Evolutionary conservation across 2,329 filamentous ascomycete species (phyloP), one percentile per base, ranked within the genome.

Genomic region (Aspergillus persii): DNA sequence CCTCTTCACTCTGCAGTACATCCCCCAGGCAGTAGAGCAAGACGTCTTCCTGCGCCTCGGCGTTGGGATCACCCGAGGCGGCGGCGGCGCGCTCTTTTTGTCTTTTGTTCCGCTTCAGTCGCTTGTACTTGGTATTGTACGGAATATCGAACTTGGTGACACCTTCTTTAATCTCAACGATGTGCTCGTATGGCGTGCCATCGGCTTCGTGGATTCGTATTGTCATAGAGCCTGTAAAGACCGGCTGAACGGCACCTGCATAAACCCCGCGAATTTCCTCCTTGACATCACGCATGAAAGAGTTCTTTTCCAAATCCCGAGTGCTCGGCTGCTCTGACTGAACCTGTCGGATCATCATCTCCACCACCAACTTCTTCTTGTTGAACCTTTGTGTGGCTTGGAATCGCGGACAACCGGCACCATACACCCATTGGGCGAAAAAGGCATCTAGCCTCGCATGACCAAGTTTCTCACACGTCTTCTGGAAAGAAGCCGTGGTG

Each of bases 101-200:
- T 33, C 90, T 83, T 49, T 89, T 86, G 60, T 90, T 97, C 50
- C 93, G 84, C 80, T 99, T 99, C 2, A 99, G 83, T 8, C 96
- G 88, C 79, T 98, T 99, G 79, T 99, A 99, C 74, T 99, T 99
- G 0, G 95, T 99, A 69, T 98, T 98, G 77, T 99, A 99, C 0
- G 94, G 93, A 61, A 99, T 97, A 62, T 97, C 93, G 60, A 98
- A 90, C 71, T 89, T 91, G 2, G 90, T 91, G 12, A 86, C 85
- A 30, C 89, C 88, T 66, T 97, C 92, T 61, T 92, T 92, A 71
- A 99, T 96, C 69, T 97, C 92, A 33, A 98, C 89, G 63, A 97
- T 97, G 71, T 99, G 95, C 73, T 99, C 95, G 71, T 99, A 99
- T 2, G 95, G 95, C 0, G 95, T 98, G 8, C 95, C 95, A 70